Evolutionary conservation across 208 protist genomes (phyloP).

Genomic region (Jaenimonas drosophilae): DNA sequence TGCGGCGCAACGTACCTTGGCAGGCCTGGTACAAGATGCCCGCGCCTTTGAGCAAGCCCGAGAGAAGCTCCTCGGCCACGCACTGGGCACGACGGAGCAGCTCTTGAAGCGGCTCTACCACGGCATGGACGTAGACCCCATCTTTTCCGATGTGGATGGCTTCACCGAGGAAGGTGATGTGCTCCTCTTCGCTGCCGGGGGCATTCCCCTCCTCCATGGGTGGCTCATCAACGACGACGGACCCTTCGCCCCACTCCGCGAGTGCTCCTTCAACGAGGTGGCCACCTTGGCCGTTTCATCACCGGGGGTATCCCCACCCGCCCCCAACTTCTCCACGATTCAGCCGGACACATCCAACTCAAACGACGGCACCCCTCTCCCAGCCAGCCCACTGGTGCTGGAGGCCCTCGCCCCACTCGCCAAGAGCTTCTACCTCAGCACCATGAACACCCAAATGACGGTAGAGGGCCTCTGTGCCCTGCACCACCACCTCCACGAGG

Average conservation of each 20-base stretch:
- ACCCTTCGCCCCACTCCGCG: constrained; percentile 13
- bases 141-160: constrained; percentile 21
- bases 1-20: too few species aligned
- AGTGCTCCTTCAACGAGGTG: constrained; percentile 40
- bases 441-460: constrained; percentile 12
- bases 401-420: constrained; percentile 4
- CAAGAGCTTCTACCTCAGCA: constrained; percentile 4
- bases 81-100: constrained; percentile 4
- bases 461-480: constrained; percentile 11
- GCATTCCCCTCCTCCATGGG: constrained; percentile 30
- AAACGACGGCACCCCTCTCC: too few species aligned
- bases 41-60: not conserved
- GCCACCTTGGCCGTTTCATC: constrained; percentile 11
- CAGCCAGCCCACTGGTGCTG: too few species aligned
- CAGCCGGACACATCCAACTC: not conserved
- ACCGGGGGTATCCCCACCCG: not conserved
- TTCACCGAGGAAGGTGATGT: constrained; percentile 30
- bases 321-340: not conserved
- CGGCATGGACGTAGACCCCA: constrained; percentile 35
- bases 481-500: constrained; percentile 9
- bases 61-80: too few species aligned
- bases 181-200: constrained; percentile 24
- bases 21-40: not conserved
- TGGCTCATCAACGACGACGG: constrained; percentile 20
- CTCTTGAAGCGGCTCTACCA: constrained; percentile 17